These are phyloP conservation scores for Alternaria solani DNA, from an alignment of 2,329 filamentous ascomycete genomes.

Conservation along the genomic window DNA sequence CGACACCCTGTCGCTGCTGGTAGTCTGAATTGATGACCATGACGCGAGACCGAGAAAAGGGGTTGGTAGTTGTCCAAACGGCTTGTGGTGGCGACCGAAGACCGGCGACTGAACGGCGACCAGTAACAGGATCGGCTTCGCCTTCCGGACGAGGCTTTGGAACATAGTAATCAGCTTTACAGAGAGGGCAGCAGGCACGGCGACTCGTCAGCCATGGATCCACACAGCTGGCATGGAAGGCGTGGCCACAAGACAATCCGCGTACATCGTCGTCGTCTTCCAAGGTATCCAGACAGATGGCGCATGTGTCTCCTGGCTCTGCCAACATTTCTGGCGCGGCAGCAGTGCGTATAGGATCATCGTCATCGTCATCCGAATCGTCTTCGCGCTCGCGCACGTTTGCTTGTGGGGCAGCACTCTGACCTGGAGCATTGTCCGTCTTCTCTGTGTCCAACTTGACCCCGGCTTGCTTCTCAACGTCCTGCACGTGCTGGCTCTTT, in stretches of 20 bases:
- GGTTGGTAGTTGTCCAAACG: conserved; percentile 43
- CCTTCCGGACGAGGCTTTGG: conserved; percentile 82
- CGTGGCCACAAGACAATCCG: conserved; percentile 94
- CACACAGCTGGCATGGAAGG: conserved; percentile 94
- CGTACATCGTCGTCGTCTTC: conserved; percentile 97
- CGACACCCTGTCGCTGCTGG: conserved; percentile 21
- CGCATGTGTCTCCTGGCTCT: conserved; percentile 89
- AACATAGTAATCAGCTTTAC: conserved; percentile 97
- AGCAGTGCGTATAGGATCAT: conserved; percentile 81
- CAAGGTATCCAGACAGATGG: conserved; percentile 92
- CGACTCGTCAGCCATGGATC: conserved; percentile 96
- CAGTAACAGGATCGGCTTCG: conserved; percentile 45
- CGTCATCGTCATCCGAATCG: conserved; percentile 74
- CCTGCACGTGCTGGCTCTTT: conserved; percentile 28
- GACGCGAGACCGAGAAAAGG: conserved; percentile 45
- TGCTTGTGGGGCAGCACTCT: conserved; percentile 24
- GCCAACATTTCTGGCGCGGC: conserved; percentile 81
- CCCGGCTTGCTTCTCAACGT: conserved; percentile 28
- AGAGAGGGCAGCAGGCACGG: conserved; percentile 93
- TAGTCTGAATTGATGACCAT: conserved; percentile 31
- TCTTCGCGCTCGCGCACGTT: conserved; percentile 49
- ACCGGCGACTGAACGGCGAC: conserved; percentile 40
- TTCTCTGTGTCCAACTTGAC: conserved; percentile 30
- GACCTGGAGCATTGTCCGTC: conserved; percentile 35
- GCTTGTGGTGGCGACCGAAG: conserved; percentile 46